These are phyloP conservation scores for Phyllosticta ampelicida DNA, from an alignment of 2,329 filamentous ascomycete species.

Conservation along the genomic window DNA sequence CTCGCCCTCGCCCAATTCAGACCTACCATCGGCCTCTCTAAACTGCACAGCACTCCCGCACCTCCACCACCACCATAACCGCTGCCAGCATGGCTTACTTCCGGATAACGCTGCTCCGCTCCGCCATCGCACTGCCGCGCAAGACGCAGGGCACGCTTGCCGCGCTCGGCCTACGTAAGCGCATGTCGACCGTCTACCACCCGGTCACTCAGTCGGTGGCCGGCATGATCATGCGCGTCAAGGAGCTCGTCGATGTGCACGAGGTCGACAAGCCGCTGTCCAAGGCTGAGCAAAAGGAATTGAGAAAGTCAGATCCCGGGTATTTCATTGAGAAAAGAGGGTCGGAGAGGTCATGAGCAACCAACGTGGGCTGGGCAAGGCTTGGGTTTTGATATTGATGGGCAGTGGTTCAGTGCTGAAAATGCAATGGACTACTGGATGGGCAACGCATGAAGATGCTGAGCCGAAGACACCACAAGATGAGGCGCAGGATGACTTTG, in stretches of 20 bases:
- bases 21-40: background rate
- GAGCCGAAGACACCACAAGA: background rate
- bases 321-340: constrained; percentile 61
- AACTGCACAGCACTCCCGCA: background rate
- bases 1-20: background rate
- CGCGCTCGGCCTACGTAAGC: constrained; percentile 74
- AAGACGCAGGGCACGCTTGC: constrained; percentile 71
- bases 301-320: constrained; percentile 64
- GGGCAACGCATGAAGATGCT: background rate
- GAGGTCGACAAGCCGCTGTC: constrained; percentile 60
- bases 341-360: background rate
- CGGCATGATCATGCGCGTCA: constrained; percentile 87
- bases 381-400: background rate
- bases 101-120: constrained; percentile 82
- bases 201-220: constrained; percentile 70
- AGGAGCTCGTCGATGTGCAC: constrained; percentile 75
- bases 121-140: constrained; percentile 71
- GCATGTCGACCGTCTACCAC: constrained; percentile 81
- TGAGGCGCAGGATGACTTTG: background rate
- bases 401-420: too few species aligned
- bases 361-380: too few species aligned
- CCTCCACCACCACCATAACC: background rate
- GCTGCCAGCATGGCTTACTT: constrained; percentile 59
- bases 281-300: constrained; percentile 56
- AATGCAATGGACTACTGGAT: too few species aligned